Evolutionary conservation across 1,139 yeast species (phyloP), one percentile per base, ranked within the genome.

Genomic region (Debaryomycetaceae sp.): DNA sequence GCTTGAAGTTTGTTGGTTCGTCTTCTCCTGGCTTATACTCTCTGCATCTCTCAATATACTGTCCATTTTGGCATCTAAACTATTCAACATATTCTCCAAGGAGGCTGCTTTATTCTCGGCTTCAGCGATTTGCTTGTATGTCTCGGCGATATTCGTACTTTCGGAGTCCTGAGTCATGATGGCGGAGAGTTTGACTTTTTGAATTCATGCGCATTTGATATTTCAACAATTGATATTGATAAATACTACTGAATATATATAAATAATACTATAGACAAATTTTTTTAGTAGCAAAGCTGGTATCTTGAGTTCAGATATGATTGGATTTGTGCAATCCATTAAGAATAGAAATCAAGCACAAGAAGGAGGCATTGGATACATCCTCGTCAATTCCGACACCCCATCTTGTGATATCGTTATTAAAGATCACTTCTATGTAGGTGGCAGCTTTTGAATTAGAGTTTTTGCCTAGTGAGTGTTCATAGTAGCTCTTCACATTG

Each of bases 381-480:
- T 93, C 98, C 63, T 86, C 89, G 62, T 90, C 83, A 48, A 91
- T 83, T 59, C 97, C 98, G 45, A 89, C 90, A 68, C 99, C 98
- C 97, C 98, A 91, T 61, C 81, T 79, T 46, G 70, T 62, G 27
- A 72, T 66, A 37, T 71, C 68, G 42, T 74, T 71, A 50, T 76
- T 75, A 43, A 75, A 75, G 40, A 75, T 68, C 40, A 84, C 72
- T 62, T 84, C 89, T 53, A 90, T 84, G 64, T 85, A 93, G 20
- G 97, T 84, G 24, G 95, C 98, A 49, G 99, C 99, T 63, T 85
- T 81, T 45, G 96, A 82, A 51, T 80, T 76, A 36, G 96, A 82
- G 51, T 95, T 97, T 41, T 81, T 78, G 50, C 98, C 98, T 53
- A 93, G 76, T 37, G 97, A 85, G 66, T 93, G 98, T 69, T 93